Conservation (phyloP, 257 asterid genomes). For the Marsdenia floribunda region DNA sequence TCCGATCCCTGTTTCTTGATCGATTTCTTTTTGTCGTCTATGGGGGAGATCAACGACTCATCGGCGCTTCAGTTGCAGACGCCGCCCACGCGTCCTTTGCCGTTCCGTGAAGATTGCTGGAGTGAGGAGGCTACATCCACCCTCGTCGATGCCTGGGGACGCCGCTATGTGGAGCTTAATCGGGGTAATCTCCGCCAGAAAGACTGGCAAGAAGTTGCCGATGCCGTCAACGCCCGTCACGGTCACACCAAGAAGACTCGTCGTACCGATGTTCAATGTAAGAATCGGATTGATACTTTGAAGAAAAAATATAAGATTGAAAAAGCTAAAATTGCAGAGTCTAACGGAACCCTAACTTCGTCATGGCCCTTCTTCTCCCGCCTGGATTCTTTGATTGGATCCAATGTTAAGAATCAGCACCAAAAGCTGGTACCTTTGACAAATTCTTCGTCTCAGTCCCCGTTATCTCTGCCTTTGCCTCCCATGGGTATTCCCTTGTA, state of each 20-base stretch:
- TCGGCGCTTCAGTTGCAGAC: slow-evolving; percentile 26
- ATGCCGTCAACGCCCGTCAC: slow-evolving; percentile 56
- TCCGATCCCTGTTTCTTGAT: neutral
- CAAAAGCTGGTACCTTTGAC: slow-evolving; percentile 14
- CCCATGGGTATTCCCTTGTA: slow-evolving; percentile 29
- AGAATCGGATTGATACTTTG: slow-evolving; percentile 88
- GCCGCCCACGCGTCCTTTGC: slow-evolving; percentile 45
- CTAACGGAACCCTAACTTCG: slow-evolving; percentile 40
- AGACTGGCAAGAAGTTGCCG: slow-evolving; percentile 89
- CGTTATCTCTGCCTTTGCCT: slow-evolving; percentile 9
- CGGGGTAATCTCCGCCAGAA: slow-evolving; percentile 76
- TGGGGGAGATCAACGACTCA: slow-evolving; percentile 56
- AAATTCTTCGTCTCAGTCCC: slow-evolving; percentile 15
- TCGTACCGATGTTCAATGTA: slow-evolving; percentile 78
- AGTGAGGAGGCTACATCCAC: slow-evolving; percentile 79
- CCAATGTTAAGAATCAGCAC: slow-evolving; percentile 31
- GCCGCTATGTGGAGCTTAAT: slow-evolving; percentile 65
- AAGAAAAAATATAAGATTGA: slow-evolving; percentile 83
- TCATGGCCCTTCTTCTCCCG: slow-evolving; percentile 64
- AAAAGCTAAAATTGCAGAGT: slow-evolving; percentile 51
- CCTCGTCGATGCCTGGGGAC: slow-evolving; percentile 75
- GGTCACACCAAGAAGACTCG: slow-evolving; percentile 60
- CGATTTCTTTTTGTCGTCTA: neutral
- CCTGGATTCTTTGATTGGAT: slow-evolving; percentile 49
- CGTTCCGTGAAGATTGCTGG: slow-evolving; percentile 88